Percentiles rank a stretch among this genome's conserved stretches.
Conservation (phyloP, 106 monocot genomes). For the Dendrobium nobile region DNA sequence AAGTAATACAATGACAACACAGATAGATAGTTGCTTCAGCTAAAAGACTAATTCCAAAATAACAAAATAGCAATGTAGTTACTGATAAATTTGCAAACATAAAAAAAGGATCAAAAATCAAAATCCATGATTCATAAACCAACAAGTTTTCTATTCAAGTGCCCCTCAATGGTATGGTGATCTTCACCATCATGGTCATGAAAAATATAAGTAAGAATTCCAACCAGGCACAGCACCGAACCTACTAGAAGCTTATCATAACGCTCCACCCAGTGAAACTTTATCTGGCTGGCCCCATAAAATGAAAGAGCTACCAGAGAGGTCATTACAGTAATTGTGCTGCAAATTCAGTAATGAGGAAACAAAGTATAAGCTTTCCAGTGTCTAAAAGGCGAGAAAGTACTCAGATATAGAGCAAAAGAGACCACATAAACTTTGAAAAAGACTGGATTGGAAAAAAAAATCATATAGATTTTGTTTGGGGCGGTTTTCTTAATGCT, state of each 20-base stretch:
- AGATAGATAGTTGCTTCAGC: too few species aligned
- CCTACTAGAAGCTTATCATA: conserved; percentile 80
- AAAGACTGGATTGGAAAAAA: too few species aligned
- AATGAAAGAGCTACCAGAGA: conserved; percentile 70
- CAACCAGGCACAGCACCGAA: conserved; percentile 62
- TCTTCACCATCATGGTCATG: conserved; percentile 42
- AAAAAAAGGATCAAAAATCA: neutral
- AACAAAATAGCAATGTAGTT: neutral
- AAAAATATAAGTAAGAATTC: conserved; percentile 55
- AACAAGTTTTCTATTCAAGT: neutral
- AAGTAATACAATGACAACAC: too few species aligned
- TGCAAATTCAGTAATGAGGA: conserved; percentile 16
- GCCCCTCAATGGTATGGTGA: neutral
- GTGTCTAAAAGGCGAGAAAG: neutral
- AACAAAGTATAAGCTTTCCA: neutral
- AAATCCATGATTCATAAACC: neutral
- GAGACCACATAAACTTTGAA: neutral
- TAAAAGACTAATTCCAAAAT: too few species aligned
- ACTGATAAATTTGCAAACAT: neutral
- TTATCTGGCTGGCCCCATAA: conserved; percentile 68
- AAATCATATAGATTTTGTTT: too few species aligned
- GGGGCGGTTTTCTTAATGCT: too few species aligned
- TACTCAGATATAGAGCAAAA: neutral
- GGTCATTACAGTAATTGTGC: conserved; percentile 70
- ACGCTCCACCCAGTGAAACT: conserved; percentile 80